Base-by-base conservation (phyloP, 768 basidiomycete species). In the Serendipita sp. region DNA sequence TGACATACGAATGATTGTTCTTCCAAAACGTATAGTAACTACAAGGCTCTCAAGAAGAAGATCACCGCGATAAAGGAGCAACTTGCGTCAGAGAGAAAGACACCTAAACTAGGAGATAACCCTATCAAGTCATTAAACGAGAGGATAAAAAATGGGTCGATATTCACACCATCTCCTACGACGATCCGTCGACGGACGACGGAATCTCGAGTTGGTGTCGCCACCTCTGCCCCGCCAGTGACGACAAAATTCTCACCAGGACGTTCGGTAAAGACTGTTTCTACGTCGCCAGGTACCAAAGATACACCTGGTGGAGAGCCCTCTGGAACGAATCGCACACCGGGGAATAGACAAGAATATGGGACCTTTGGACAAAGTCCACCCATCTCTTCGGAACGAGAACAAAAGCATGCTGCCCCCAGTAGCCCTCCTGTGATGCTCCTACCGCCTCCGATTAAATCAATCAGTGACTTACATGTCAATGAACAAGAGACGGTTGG, bases 41-140 rank as follows among this genome's bases (percentile, higher is more conserved):
- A 90, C 69, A 79, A 80, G 1, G 81, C 78, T 7, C 80, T 91
- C 15, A 89, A 89, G 73, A 85, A 81, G 67, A 77, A 78, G 13
- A 84, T 90, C 28, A 76, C 76, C 13, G 78, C 78, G 1, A 82
- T 89, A 64, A 16, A 60, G n/a, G 56, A 60, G 34, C 23, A 60
- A 35, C 56, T 10, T 28, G 52, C 52, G 16, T 15, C 52, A 28
- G 16, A 32, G 28, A 23, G 35, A 8, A 23, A n/a, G 32, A 10
- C 56, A 8, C 28, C 56, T 5, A 18, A 32, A n/a, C n/a, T 51
- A 8, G 48, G 48, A 32, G 48, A 32, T 8, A 32, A 32, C 18
- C 5, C 48, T 32, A 5, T 18, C 0, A 32, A 51, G 16, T 18
- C 18, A 5, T 18, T 51, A 8, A 32, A 32, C 16, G 48, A 51